Evolutionary conservation across 2,329 filamentous ascomycete genomes (phyloP).

Genomic region (Venturia aucupariae): DNA sequence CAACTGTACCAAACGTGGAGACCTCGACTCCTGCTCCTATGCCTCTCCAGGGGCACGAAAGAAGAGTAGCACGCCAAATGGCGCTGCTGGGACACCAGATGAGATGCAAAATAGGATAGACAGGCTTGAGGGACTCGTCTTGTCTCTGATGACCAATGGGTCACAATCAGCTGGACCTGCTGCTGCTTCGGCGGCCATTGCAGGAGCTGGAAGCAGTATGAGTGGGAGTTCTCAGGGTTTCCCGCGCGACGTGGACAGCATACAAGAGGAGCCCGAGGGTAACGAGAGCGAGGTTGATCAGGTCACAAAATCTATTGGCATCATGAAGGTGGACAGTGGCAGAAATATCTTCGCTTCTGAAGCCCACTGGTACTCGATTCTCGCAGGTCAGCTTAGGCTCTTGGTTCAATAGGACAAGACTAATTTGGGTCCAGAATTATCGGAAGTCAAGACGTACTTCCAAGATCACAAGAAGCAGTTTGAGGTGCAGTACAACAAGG

Average conservation of each 20-base stretch:
- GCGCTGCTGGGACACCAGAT: constrained; percentile 56
- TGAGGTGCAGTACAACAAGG: constrained; percentile 71
- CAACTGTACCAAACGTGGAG: constrained; percentile 85
- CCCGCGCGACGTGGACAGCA: constrained; percentile 44
- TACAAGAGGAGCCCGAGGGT: constrained; percentile 43
- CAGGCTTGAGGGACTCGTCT: constrained; percentile 79
- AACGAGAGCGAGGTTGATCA: constrained; percentile 55
- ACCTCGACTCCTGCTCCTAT: constrained; percentile 76
- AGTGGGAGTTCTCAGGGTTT: constrained; percentile 31
- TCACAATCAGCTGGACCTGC: constrained; percentile 50
- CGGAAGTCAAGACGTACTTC: constrained; percentile 92
- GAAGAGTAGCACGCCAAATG: constrained; percentile 51
- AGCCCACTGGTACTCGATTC: constrained; percentile 44
- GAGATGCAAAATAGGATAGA: constrained; percentile 99
- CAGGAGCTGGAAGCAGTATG: constrained; percentile 31
- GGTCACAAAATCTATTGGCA: constrained; percentile 41
- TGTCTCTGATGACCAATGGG: constrained; percentile 89
- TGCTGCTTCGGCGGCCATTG: constrained; percentile 51
- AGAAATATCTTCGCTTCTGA: constrained; percentile 41
- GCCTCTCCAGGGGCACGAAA: constrained; percentile 60
- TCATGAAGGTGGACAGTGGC: constrained; percentile 45
- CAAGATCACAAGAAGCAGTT: constrained; percentile 77
- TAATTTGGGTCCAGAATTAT: constrained; percentile 45
- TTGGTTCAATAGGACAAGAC: constrained; percentile 12
- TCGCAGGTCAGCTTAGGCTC: constrained; percentile 28